phyloP scores from a whole-genome alignment of 768 basidiomycete species.

The Suillus brevipes region DNA sequence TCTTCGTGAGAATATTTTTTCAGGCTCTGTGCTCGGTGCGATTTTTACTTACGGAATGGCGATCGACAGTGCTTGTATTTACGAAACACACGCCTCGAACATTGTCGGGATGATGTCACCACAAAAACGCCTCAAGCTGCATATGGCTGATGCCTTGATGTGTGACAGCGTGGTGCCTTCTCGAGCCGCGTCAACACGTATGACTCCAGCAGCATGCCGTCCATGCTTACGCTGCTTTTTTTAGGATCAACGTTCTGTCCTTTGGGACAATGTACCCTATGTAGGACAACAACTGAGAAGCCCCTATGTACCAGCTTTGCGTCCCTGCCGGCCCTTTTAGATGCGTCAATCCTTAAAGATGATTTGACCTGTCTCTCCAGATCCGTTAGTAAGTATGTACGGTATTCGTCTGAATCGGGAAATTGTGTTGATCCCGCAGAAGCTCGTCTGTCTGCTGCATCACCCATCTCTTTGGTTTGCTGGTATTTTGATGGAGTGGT shows the following conservation, averaged over 20 bases:
- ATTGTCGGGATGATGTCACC: neutral
- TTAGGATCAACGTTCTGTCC: neutral
- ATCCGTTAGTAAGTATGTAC: neutral
- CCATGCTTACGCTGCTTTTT: neutral
- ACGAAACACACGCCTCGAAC: neutral
- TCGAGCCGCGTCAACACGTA: neutral
- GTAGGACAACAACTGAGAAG: neutral
- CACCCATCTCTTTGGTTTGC: too few relatives aligned
- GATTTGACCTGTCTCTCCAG: neutral
- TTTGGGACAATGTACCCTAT: neutral
- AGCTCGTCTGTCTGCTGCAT: neutral
- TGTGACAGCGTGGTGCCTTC: neutral
- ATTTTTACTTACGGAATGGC: neutral
- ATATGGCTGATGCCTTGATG: neutral
- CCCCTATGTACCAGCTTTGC: neutral
- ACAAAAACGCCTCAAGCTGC: neutral
- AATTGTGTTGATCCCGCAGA: neutral
- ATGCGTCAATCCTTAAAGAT: neutral
- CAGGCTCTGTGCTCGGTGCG: neutral
- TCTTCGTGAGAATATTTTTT: neutral
- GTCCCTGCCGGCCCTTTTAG: neutral
- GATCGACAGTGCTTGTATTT: neutral
- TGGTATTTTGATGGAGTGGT: too few relatives aligned
- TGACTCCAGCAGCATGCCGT: neutral
- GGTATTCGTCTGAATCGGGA: neutral